phyloP scores from a whole-genome alignment of 2,329 filamentous ascomycete species.

The Raffaelea deltoideospora region DNA sequence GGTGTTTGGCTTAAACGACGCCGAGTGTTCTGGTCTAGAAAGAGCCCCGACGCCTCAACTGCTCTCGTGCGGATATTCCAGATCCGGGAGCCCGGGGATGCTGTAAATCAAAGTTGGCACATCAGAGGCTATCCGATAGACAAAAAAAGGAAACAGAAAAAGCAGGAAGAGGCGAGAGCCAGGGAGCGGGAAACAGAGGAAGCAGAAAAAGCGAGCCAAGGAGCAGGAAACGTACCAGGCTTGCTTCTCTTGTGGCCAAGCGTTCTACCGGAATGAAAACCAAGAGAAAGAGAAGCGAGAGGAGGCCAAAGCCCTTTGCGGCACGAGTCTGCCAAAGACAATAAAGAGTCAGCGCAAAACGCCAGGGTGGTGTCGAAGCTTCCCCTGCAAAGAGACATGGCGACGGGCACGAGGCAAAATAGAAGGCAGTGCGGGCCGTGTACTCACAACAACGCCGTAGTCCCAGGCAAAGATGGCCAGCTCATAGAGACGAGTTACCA shows the following conservation, averaged over 20 bases:
- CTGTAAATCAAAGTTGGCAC: conserved; percentile 24
- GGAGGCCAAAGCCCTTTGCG: conserved; percentile 66
- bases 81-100: conserved; percentile 66
- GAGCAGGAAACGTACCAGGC: conserved; percentile 49
- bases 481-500: conserved; percentile 93
- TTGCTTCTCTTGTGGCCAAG: conserved; percentile 65
- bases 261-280: conserved; percentile 73
- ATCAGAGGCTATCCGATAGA: not conserved
- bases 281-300: conserved; percentile 73
- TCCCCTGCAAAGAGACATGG: not conserved
- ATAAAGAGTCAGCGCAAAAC: not conserved
- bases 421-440: conserved; percentile 8
- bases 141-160: not conserved
- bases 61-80: conserved; percentile 87
- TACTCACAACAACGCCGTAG: conserved; percentile 81
- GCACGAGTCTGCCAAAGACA: conserved; percentile 52
- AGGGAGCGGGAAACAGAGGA: not conserved
- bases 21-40: too few species aligned
- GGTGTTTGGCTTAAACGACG: too few species aligned
- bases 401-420: not conserved
- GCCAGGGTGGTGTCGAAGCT: too few species aligned
- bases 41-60: conserved; percentile 83
- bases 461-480: conserved; percentile 96
- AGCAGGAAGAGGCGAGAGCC: not conserved
- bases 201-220: not conserved